Base-by-base conservation (phyloP, 2,329 filamentous ascomycete species). In the Chlorencoelia australis region DNA sequence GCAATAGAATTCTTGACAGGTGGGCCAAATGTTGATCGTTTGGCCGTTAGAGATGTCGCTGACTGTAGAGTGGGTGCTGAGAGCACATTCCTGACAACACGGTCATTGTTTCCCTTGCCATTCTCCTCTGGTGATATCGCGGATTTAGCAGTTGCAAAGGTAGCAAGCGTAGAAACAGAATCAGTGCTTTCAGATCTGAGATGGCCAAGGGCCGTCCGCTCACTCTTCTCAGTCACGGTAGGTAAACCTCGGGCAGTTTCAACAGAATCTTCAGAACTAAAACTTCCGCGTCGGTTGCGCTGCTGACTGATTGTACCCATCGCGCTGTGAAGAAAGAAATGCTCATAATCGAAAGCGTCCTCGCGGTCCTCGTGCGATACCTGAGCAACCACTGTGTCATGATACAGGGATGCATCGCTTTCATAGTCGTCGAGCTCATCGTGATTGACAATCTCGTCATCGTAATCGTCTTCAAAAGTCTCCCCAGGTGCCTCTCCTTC, bases 341-440 rank as follows among this genome's bases (percentile, higher is more conserved):
- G 80, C 58, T 94, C 84, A 45, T 96, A 96, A 57, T 96, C 89
- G 53, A 96, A 96, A 1, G 88, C 88, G 58, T 96, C 89, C 47
- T 88, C 79, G 14, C 89, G 82, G 57, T 95, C 87, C 61, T 96
- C 89, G 52, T 96, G 89, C 0, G 86, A 85, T 5, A 82, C 62
- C 7, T 71, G 69, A 34, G 73, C 68, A 37, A 73, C 67, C 31
- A 68, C 57, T 0, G 69, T 64, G 48, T 79, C 76, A 49, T 79
- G 73, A 50, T 82, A 79, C 5, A 78, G 63, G 9, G 73, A 73
- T 35, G 76, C 69, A 49, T 73, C 66, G 45, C 77, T 76, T 14
- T 60, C 58, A 28, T 59, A 56, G 21, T 63, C 60, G 9, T 84
- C 78, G 15, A 59, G 58, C 33, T 59, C 59, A 6, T 59, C 53